These are phyloP conservation scores for Paecilomyces niveus DNA, from an alignment of 2,329 filamentous ascomycete species.

Conservation along the genomic window DNA sequence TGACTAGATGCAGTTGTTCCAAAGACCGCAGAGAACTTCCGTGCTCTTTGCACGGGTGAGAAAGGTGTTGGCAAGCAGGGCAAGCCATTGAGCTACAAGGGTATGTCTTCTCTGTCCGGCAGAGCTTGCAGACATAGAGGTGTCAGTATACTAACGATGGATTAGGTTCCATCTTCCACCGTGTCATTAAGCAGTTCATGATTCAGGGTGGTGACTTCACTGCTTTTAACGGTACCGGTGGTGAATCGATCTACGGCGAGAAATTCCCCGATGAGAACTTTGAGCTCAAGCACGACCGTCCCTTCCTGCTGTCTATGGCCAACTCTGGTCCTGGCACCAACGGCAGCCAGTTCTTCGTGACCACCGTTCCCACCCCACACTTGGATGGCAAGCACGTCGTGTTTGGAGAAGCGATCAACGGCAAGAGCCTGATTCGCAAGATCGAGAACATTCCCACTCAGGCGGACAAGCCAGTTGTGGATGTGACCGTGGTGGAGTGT, in stretches of 20 bases:
- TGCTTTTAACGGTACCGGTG: conserved; percentile 85
- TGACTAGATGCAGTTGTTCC: conserved; percentile 65
- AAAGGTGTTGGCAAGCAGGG: conserved; percentile 76
- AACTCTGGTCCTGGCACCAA: conserved; percentile 95
- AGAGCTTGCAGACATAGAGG: neutral
- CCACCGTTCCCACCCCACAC: conserved; percentile 89
- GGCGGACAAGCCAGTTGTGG: conserved; percentile 68
- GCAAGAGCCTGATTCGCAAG: conserved; percentile 83
- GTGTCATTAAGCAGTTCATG: conserved; percentile 98
- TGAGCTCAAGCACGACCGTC: conserved; percentile 79
- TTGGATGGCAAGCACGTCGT: conserved; percentile 96
- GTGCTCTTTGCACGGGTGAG: conserved; percentile 87
- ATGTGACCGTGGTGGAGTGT: conserved; percentile 73
- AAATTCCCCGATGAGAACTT: conserved; percentile 99
- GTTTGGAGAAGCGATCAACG: conserved; percentile 87
- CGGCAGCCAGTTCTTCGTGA: conserved; percentile 97
- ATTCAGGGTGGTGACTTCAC: conserved; percentile 98
- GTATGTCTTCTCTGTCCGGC: conserved; percentile 19
- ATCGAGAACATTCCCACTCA: conserved; percentile 78
- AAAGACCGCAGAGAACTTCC: conserved; percentile 96
- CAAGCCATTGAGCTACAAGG: conserved; percentile 87
- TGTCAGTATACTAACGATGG: neutral
- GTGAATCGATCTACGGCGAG: conserved; percentile 93
- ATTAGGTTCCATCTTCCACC: conserved; percentile 76
- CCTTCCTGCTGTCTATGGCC: conserved; percentile 94